Evolutionary conservation across 495 filamentous ascomycete genomes (phyloP).

Genomic region (Cairneyella variabilis): DNA sequence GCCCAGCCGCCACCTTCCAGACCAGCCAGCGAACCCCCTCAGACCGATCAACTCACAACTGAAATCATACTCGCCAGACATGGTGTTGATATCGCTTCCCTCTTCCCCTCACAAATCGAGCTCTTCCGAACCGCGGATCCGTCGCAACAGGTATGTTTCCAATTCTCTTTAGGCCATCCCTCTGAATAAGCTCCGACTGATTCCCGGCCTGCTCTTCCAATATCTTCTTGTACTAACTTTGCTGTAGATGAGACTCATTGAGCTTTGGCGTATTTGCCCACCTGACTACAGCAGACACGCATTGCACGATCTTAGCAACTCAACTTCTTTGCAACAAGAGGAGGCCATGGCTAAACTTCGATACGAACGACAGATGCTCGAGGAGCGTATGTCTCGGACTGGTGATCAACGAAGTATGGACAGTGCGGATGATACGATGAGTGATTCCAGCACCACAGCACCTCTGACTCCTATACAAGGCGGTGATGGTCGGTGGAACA

Average conservation of each 20-base stretch:
- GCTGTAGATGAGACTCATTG: constrained; percentile 54
- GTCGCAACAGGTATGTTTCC: too few species aligned
- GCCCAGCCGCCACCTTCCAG: constrained; percentile 32
- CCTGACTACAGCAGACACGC: constrained; percentile 41
- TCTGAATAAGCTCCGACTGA: too few species aligned
- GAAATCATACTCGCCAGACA: constrained; percentile 45
- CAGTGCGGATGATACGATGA: constrained; percentile 23
- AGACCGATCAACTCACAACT: constrained; percentile 37
- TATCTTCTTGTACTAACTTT: too few species aligned
- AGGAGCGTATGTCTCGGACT: constrained; percentile 22
- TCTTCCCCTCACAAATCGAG: constrained; percentile 54
- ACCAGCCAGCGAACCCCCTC: constrained; percentile 44
- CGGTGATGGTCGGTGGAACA: constrained; percentile 45
- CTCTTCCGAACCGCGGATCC: constrained; percentile 58
- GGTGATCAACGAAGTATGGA: constrained; percentile 24
- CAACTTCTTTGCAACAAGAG: constrained; percentile 48
- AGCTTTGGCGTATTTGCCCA: constrained; percentile 64
- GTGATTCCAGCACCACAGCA: constrained; percentile 18
- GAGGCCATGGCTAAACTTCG: constrained; percentile 43
- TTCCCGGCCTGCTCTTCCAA: too few species aligned
- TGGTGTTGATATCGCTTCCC: constrained; percentile 47
- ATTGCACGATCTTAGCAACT: constrained; percentile 27
- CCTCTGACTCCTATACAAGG: constrained; percentile 48
- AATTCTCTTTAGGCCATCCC: too few species aligned
- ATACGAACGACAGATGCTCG: constrained; percentile 43